Base-by-base conservation (phyloP, 352 stramenopile genomes). In the Pythium coloratum region DNA sequence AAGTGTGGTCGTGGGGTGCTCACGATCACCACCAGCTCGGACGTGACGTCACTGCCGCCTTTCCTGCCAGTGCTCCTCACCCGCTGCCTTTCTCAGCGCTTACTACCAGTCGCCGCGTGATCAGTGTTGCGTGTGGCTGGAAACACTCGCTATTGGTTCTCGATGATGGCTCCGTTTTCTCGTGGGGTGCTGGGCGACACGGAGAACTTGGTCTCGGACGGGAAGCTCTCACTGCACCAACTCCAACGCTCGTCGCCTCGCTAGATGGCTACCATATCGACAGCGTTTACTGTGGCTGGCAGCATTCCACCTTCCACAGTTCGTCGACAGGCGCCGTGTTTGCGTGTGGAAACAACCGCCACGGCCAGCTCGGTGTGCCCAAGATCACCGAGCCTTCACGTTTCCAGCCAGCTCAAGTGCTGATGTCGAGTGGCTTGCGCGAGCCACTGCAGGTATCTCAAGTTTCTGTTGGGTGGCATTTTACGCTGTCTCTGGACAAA, bases 391-490 rank as follows among this genome's bases (percentile, higher is more conserved):
- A 71, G 42, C 14, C 30, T 10, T 49, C 42, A 13, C 49, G 62
- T 9, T 67, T 50, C 12, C 0, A 54, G 13, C 44, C 61, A n/a
- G 51, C 51, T 30, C 51, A 36, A 36, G 62, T 75, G 5, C 12
- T 44, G 18, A 14, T 57, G 8, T 20, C 32, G 6, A n/a, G 8
- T n/a, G 55, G 46, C 24, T 51, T 24, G 3, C 62, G n/a, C 4
- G 7, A 38, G 13, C 42, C 58, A n/a, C 59, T 92, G 6, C 24
- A 59, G 10, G 67, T 53, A 13, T 38, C 42, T 24, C 72, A 90
- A 54, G 60, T 92, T 30, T 68, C 71, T 16, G 86, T 86, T n/a
- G 87, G 87, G 0, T 95, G 85, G 87, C 85, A 95, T 46, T 92
- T 87, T 60, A 78, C 77, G 14, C n/a, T 92, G 32, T 92, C 83